phyloP scores from a whole-genome alignment of 306 rosid genomes.

The Lagenaria siceraria region DNA sequence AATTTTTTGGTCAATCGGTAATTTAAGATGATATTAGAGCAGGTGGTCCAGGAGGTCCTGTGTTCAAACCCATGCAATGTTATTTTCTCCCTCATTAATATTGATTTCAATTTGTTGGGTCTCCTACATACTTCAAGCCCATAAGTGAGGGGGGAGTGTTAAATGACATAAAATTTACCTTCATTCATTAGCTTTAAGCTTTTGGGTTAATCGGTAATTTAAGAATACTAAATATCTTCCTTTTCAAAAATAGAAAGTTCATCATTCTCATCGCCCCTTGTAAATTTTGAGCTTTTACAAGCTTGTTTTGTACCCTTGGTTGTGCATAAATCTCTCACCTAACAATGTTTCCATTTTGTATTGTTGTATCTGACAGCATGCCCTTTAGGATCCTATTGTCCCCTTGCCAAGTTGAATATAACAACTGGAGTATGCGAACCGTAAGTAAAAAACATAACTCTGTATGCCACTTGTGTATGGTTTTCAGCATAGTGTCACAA shows the following conservation, averaged over 20 bases:
- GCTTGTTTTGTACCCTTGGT: conserved; percentile 7
- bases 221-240: neutral
- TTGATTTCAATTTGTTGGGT: too few species aligned
- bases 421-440: conserved; percentile 86
- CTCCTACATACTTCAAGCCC: too few species aligned
- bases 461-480: neutral
- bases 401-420: conserved; percentile 59
- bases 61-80: too few species aligned
- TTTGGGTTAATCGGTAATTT: too few species aligned
- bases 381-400: conserved; percentile 89
- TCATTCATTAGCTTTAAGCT: too few species aligned
- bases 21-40: too few species aligned
- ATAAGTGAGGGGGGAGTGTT: too few species aligned
- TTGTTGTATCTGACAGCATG: conserved; percentile 51
- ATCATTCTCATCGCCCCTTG: neutral
- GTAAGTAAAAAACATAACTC: conserved; percentile 45
- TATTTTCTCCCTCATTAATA: too few species aligned
- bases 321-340: neutral
- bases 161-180: too few species aligned
- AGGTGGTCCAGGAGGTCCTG: too few species aligned
- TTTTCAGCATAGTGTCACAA: neutral
- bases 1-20: too few species aligned
- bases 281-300: neutral
- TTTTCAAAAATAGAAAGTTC: neutral
- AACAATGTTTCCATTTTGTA: conserved; percentile 20